A percentile compares a stretch with the other conserved stretches of the same genome.
Evolutionary conservation across 2,329 filamentous ascomycete genomes (phyloP).

Genomic region (Claviceps arundinis): DNA sequence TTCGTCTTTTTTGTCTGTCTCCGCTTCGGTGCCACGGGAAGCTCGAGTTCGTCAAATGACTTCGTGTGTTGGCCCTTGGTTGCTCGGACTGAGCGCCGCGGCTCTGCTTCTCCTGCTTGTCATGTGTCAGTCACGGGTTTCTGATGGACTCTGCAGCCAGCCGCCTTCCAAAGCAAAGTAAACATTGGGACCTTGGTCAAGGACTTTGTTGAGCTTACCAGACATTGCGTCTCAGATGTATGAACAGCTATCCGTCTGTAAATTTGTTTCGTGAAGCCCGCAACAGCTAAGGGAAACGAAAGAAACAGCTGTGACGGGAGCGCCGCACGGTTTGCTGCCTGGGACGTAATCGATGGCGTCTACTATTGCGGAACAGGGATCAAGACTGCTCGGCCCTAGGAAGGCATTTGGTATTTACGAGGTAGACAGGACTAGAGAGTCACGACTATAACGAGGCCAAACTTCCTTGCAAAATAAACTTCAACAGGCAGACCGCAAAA

Average conservation of each 20-base stretch:
- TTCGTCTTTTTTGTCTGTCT: slow-evolving; percentile 36
- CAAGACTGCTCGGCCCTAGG: slow-evolving; percentile 14
- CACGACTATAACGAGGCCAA: slow-evolving; percentile 20
- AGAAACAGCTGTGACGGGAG: neutral
- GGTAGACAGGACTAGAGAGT: slow-evolving; percentile 18
- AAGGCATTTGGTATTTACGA: slow-evolving; percentile 20
- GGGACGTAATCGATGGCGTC: slow-evolving; percentile 6
- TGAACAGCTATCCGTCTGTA: neutral
- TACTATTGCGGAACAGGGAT: slow-evolving; percentile 16
- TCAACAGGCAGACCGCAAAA: neutral
- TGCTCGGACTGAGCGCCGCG: slow-evolving; percentile 83
- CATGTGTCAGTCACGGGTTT: slow-evolving; percentile 5
- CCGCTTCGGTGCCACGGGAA: slow-evolving; percentile 38
- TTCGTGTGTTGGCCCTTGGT: slow-evolving; percentile 95
- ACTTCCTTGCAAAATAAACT: neutral
- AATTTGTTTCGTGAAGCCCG: neutral
- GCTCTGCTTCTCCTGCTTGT: slow-evolving; percentile 48
- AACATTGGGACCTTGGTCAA: neutral
- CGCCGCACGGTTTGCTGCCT: slow-evolving; percentile 6
- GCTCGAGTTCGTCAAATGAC: slow-evolving; percentile 64
- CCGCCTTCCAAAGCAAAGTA: neutral
- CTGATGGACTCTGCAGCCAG: neutral
- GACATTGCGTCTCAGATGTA: slow-evolving; percentile 16
- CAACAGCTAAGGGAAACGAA: neutral
- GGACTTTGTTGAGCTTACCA: slow-evolving; percentile 17